Conservation (phyloP, 2,329 filamentous ascomycete genomes). For the Paraphoma sp. region DNA sequence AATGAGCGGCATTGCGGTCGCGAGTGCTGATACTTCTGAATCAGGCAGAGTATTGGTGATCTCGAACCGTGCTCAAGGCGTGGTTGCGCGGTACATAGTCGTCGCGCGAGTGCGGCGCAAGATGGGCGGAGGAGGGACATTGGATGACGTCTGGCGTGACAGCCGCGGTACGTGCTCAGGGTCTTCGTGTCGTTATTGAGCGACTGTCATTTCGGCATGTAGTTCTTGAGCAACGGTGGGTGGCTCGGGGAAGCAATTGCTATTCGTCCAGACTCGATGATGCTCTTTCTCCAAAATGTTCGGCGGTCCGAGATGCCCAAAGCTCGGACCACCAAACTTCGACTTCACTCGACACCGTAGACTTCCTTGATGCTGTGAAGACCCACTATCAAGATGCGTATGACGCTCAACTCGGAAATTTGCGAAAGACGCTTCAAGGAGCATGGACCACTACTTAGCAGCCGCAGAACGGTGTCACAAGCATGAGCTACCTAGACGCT, state of each 20-base stretch:
- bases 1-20: slow-evolving; percentile 31
- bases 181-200: neutral
- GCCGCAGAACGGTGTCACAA: no score
- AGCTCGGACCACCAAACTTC: neutral
- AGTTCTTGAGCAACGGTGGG: neutral
- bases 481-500: no score
- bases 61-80: slow-evolving; percentile 20
- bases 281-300: slow-evolving; percentile 8
- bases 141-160: slow-evolving; percentile 1
- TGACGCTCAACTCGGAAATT: no score
- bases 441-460: no score
- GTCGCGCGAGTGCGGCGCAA: slow-evolving; percentile 36
- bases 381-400: no score
- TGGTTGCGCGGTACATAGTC: slow-evolving; percentile 30
- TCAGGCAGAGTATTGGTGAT: slow-evolving; percentile 30
- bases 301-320: neutral
- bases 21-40: slow-evolving; percentile 16
- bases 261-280: neutral
- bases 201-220: neutral
- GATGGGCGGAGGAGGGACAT: slow-evolving; percentile 40
- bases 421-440: no score
- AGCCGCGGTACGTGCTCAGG: neutral
- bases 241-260: neutral
- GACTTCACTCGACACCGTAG: no score
- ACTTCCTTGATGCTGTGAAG: no score